Percentiles rank a stretch among this genome's conserved stretches.
phyloP scores from a whole-genome alignment of 352 stramenopile genomes.

The Phytophthora ohioensis region DNA sequence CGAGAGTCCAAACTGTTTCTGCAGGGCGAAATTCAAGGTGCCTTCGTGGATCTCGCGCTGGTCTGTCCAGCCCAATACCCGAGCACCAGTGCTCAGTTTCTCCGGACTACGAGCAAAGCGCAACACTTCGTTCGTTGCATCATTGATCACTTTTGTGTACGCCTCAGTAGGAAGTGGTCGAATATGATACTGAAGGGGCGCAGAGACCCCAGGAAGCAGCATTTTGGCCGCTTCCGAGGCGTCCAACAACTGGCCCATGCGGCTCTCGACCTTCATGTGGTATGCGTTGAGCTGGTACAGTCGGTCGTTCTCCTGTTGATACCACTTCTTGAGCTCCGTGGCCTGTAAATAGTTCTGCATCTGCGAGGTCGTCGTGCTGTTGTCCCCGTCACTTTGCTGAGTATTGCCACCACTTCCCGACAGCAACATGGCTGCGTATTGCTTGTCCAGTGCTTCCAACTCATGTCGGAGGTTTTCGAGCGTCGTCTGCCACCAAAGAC shows the following conservation, averaged over 20 bases:
- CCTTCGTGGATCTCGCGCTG: conserved; percentile 56
- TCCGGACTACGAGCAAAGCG: conserved; percentile 49
- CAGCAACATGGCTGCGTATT: conserved; percentile 55
- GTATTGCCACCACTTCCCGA: conserved; percentile 1
- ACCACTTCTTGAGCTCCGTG: conserved; percentile 52
- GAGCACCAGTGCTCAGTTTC: conserved; percentile 57
- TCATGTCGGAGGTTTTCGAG: conserved; percentile 59
- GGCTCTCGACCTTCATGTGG: conserved; percentile 62
- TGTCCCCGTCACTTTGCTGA: not conserved
- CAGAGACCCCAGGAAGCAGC: conserved; percentile 10
- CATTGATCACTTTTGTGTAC: conserved; percentile 58
- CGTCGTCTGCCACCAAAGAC: conserved; percentile 47
- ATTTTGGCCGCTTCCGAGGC: conserved; percentile 44
- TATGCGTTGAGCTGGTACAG: conserved; percentile 59
- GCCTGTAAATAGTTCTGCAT: conserved; percentile 60
- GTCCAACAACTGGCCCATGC: conserved; percentile 65
- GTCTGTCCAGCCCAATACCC: conserved; percentile 74
- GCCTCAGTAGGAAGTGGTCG: conserved; percentile 37
- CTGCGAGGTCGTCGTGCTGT: conserved; percentile 15
- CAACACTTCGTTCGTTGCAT: conserved; percentile 59
- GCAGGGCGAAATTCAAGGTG: conserved; percentile 67
- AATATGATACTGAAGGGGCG: conserved; percentile 47
- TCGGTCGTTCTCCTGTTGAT: conserved; percentile 63
- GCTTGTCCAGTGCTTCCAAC: conserved; percentile 47
- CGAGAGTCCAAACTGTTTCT: conserved; percentile 60